Evolutionary conservation across 768 basidiomycete genomes (phyloP).

Genomic region (Russula brevipes): DNA sequence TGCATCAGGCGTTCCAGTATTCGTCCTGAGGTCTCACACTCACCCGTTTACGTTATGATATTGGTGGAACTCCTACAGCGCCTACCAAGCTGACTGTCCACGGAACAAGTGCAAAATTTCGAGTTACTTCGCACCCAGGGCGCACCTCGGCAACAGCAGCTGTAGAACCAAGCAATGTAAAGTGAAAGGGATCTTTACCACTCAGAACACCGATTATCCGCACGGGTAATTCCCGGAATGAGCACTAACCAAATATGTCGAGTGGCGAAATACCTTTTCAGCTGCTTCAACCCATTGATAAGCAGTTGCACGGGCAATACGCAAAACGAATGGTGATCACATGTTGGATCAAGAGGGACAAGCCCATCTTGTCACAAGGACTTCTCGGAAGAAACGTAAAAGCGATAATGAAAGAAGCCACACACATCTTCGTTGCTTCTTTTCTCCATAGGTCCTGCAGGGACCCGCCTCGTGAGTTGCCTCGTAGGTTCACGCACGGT

Average conservation of each 20-base stretch:
- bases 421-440: neutral
- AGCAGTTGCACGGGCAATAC: neutral
- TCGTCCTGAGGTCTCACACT: neutral
- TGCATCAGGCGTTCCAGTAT: neutral
- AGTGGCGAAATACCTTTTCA: neutral
- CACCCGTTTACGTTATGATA: neutral
- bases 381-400: neutral
- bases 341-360: neutral
- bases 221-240: neutral
- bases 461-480: neutral
- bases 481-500: neutral
- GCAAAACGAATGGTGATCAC: neutral
- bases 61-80: neutral
- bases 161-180: neutral
- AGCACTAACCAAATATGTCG: neutral
- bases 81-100: neutral
- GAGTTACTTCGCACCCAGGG: neutral
- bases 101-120: neutral
- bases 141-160: too few relatives aligned
- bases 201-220: neutral
- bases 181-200: conserved; percentile 1
- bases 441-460: neutral
- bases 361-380: neutral
- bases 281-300: neutral
- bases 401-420: neutral